Base-by-base conservation (phyloP, 1,139 yeast genomes). In the Blastobotrys raffinosifermentans region DNA sequence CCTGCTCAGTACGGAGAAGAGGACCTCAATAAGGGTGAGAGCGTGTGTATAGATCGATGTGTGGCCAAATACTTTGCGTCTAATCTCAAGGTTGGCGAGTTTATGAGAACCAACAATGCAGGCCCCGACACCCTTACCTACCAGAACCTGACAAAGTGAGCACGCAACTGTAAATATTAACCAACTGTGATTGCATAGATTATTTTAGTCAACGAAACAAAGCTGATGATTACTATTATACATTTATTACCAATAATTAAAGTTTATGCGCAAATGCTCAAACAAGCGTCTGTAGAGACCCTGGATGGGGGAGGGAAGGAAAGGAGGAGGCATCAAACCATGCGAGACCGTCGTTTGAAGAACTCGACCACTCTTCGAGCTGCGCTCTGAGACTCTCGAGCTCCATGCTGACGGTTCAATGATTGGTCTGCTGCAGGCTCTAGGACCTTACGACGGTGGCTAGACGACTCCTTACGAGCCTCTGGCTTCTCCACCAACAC, bases 51-150 rank as follows among this genome's bases (percentile, higher is more conserved):
- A 50, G 99, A 91, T 66, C 80, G 98, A 70, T 91, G 99, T 69
- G 97, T 91, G 44, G 77, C 94, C 53, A 91, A 91, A 66, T 91
- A 89, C 67, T 91, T 93, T 55, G 96, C 86, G 55, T 84, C 95
- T 46, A 91, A 91, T 62, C 91, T 86, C 48, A 54, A 71, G 40
- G 67, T 87, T 16, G 95, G 94, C 1, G 67, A 65, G 23, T 63
- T 57, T 45, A 64, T 72, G 35, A 72, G 60, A 13, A 32, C 40
- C 6, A 38, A 40, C n/a, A 48, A 47, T 11, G 44, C 46, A 17
- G 53, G 53, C 11, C 48, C 55, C 11, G 54, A 52, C 10, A 31
- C 46, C 4, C 23, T 49, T 34, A 36, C 39, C 17, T 19, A 7
- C 22, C 17, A 30, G 15, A 18, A 25, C 7, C 15, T 25, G 11